phyloP scores from a whole-genome alignment of 352 stramenopile genomes.

The Peronospora belbahrii region DNA sequence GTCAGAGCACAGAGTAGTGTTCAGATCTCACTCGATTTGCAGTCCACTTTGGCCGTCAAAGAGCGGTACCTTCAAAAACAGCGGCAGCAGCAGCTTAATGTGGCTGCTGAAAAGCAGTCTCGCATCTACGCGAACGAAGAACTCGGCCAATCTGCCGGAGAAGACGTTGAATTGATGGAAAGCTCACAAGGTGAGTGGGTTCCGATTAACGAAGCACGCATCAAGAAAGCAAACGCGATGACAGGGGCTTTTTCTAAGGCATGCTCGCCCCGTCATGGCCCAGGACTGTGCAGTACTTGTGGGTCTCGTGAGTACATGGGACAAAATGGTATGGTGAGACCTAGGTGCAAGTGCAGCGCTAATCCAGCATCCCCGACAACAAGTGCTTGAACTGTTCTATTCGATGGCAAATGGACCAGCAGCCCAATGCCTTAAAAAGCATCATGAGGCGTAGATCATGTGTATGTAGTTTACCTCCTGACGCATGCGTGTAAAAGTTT shows the following conservation, averaged over 20 bases:
- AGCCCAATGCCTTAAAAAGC: slow-evolving; percentile 15
- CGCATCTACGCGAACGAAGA: slow-evolving; percentile 14
- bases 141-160: slow-evolving; percentile 28
- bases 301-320: slow-evolving; percentile 36
- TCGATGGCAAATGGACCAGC: slow-evolving; percentile 36
- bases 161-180: slow-evolving; percentile 55
- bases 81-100: slow-evolving; percentile 28
- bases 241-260: slow-evolving; percentile 14
- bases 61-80: slow-evolving; percentile 33
- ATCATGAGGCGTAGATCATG: slow-evolving; percentile 13
- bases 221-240: slow-evolving; percentile 8
- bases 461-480: slow-evolving; percentile 15
- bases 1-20: slow-evolving; percentile 6
- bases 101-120: slow-evolving; percentile 10
- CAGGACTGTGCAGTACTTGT: slow-evolving; percentile 34
- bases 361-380: slow-evolving; percentile 6
- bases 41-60: slow-evolving; percentile 23
- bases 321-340: slow-evolving; percentile 33
- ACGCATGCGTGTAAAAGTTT: slow-evolving; percentile 18
- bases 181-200: slow-evolving; percentile 57
- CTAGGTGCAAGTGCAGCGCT: slow-evolving; percentile 36
- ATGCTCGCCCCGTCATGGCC: slow-evolving; percentile 13
- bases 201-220: slow-evolving; percentile 21
- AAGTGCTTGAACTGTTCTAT: slow-evolving; percentile 24
- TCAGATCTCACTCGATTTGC: slow-evolving; percentile 10